Evolutionary conservation across 2,329 filamentous ascomycete species (phyloP).

Genomic region (Sclerotinia sclerotiorum): DNA sequence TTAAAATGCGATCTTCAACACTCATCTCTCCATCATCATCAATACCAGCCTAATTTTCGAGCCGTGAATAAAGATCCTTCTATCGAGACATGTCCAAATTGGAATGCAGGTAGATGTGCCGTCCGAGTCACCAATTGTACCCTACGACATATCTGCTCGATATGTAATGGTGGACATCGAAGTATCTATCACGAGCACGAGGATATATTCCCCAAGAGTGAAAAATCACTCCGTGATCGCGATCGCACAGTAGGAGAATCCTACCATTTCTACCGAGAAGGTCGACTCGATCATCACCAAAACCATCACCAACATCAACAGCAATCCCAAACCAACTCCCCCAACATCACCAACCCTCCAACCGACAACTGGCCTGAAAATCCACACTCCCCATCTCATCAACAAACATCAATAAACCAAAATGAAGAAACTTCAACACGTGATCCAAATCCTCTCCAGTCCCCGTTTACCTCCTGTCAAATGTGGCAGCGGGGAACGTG

Average conservation of each 20-base stretch:
- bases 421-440: background rate
- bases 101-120: background rate
- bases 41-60: conserved; percentile 14
- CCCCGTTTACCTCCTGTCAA: background rate
- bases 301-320: too few relatives aligned
- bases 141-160: conserved; percentile 2
- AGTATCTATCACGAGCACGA: conserved; percentile 10
- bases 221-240: background rate
- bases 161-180: conserved; percentile 4
- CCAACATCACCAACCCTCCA: background rate
- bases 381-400: background rate
- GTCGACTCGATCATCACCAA: background rate
- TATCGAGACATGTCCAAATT: background rate
- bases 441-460: background rate
- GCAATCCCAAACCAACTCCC: background rate
- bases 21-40: conserved; percentile 4
- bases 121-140: conserved; percentile 9
- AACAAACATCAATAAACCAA: background rate
- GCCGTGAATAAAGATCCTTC: background rate
- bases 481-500: conserved; percentile 8
- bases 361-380: background rate
- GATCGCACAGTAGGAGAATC: background rate
- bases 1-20: conserved; percentile 13
- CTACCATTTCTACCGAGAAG: background rate
- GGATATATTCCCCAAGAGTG: background rate